Evolutionary conservation across 1,284 basidiomycete genomes (phyloP).

Genomic region (Ceratorhiza oryzae-sativae): DNA sequence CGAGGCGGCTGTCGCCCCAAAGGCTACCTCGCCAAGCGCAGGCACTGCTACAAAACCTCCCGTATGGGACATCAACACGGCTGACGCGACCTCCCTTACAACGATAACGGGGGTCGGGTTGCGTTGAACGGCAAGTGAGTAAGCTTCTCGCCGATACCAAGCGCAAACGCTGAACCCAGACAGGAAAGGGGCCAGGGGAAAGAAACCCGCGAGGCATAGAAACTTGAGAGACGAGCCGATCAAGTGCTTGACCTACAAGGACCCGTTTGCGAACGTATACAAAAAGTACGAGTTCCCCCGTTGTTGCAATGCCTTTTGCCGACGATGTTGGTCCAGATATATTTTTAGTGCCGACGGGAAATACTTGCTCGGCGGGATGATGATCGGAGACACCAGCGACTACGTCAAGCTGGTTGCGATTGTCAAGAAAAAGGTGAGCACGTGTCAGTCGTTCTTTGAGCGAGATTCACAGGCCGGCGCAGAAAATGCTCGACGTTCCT

Average conservation of each 20-base stretch:
- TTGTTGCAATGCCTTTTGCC: not conserved
- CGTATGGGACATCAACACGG: slow-evolving; percentile 42
- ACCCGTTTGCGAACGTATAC: slow-evolving; percentile 73
- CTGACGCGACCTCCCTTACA: not conserved
- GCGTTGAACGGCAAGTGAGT: slow-evolving; percentile 13
- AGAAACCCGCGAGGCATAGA: not conserved
- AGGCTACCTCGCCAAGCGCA: not conserved
- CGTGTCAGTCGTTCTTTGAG: not conserved
- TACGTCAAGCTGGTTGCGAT: slow-evolving; percentile 74
- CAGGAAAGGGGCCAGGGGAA: not conserved
- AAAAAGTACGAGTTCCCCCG: slow-evolving; percentile 61
- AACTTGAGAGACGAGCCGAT: slow-evolving; percentile 55
- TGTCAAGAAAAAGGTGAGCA: slow-evolving; percentile 70
- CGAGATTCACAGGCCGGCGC: slow-evolving; percentile 13
- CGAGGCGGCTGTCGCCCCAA: not conserved
- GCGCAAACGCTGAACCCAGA: no score
- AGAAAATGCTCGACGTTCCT: slow-evolving; percentile 69
- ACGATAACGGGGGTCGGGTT: not conserved
- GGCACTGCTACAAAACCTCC: slow-evolving; percentile 18
- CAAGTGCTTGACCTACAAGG: slow-evolving; percentile 72
- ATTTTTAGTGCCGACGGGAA: slow-evolving; percentile 79
- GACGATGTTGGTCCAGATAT: slow-evolving; percentile 52
- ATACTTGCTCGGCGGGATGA: slow-evolving; percentile 78
- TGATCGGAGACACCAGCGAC: slow-evolving; percentile 78
- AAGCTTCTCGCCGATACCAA: no score